Evolutionary conservation across 495 filamentous ascomycete genomes (phyloP).

Genomic region (Neurospora sp.): DNA sequence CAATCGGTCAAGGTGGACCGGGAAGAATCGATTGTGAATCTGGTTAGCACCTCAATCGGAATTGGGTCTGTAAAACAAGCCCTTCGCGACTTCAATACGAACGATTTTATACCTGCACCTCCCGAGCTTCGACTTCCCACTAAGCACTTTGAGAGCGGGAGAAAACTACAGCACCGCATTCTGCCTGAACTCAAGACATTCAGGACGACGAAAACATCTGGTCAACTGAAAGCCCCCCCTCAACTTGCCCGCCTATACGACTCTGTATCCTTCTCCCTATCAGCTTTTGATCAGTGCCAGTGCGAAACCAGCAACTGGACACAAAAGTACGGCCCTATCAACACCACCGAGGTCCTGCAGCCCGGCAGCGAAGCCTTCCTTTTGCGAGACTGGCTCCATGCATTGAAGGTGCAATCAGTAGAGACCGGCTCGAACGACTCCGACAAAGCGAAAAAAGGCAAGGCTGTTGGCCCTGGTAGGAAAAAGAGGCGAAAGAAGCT

Average conservation of each 20-base stretch:
- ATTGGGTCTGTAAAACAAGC: conserved; percentile 14
- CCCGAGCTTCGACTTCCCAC: conserved; percentile 34
- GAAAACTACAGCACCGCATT: conserved; percentile 33
- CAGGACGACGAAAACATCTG: not conserved
- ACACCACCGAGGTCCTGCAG: conserved; percentile 67
- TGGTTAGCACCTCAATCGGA: conserved; percentile 22
- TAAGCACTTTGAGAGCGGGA: conserved; percentile 40
- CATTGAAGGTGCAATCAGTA: conserved; percentile 62
- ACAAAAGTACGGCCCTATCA: conserved; percentile 76
- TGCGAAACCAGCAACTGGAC: conserved; percentile 69
- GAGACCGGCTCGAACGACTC: conserved; percentile 49
- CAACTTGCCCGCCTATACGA: conserved; percentile 51
- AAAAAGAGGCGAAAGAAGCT: conserved; percentile 66
- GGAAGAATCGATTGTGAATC: conserved; percentile 34
- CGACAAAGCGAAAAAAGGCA: conserved; percentile 35
- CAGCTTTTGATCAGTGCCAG: conserved; percentile 68
- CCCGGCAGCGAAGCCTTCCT: conserved; percentile 57
- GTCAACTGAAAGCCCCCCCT: conserved; percentile 34
- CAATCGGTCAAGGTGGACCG: conserved; percentile 29
- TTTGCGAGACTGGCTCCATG: conserved; percentile 76
- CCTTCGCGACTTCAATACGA: conserved; percentile 21
- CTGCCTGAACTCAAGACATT: conserved; percentile 21
- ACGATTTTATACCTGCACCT: conserved; percentile 29
- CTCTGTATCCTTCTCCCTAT: conserved; percentile 48
- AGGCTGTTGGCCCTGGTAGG: conserved; percentile 37